Percentiles rank a stretch among this genome's conserved stretches.
These are phyloP conservation scores for Acer campestre DNA, from an alignment of 345 rosid genomes.

Conservation along the genomic window DNA sequence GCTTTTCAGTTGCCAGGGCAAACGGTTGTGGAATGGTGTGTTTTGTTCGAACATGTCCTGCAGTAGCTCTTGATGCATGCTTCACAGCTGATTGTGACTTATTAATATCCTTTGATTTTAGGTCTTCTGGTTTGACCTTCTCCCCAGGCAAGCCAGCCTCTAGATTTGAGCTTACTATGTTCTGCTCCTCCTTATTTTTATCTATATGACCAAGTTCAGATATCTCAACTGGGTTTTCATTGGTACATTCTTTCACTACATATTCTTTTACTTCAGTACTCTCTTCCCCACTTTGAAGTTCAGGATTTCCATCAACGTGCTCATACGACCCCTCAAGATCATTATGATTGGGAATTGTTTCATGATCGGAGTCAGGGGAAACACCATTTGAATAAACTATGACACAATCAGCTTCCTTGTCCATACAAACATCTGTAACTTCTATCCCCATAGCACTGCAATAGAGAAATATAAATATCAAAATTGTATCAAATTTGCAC, in stretches of 20 bases:
- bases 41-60: slow-evolving; percentile 49
- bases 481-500: slow-evolving; percentile 2
- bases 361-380: slow-evolving; percentile 44
- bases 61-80: slow-evolving; percentile 46
- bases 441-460: slow-evolving; percentile 56
- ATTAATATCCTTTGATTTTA: slow-evolving; percentile 27
- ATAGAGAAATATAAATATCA: slow-evolving; percentile 18
- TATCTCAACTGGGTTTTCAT: slow-evolving; percentile 48
- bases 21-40: slow-evolving; percentile 90
- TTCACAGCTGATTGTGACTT: slow-evolving; percentile 39
- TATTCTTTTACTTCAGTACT: slow-evolving; percentile 63
- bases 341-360: slow-evolving; percentile 40
- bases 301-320: slow-evolving; percentile 46
- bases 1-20: slow-evolving; percentile 83
- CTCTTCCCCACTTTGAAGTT: slow-evolving; percentile 50
- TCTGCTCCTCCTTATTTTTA: slow-evolving; percentile 34
- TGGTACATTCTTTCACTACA: slow-evolving; percentile 84
- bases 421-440: slow-evolving; percentile 71
- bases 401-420: slow-evolving; percentile 72
- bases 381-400: slow-evolving; percentile 51
- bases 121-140: slow-evolving; percentile 30
- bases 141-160: slow-evolving; percentile 31
- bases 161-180: slow-evolving; percentile 23
- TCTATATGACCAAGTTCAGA: slow-evolving; percentile 33
- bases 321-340: slow-evolving; percentile 46